Evolutionary conservation across 2,329 filamentous ascomycete species (phyloP), one percentile per base, ranked within the genome.

Genomic region (Myriosclerotinia scirpicola): DNA sequence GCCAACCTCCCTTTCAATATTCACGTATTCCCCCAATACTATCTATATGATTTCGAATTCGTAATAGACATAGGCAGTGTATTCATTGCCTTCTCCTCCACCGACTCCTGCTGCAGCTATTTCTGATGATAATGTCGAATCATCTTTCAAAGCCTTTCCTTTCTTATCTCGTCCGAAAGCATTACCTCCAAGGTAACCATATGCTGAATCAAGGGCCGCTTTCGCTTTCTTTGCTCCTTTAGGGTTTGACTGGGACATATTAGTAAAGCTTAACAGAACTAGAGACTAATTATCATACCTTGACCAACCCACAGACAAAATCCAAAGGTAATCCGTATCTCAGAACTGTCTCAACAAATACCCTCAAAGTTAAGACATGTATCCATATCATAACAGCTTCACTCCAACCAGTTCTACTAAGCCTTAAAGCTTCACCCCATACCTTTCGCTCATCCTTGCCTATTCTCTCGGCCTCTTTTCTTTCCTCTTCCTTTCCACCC

Each of bases 331-430:
- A 79, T 38, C 95, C 95, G 76, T 99, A 99, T 71, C 95, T 87
- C 76, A 99, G 82, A n/a, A 99, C 95, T 6, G 93, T 97, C 83
- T 99, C 95, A 26, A 99, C 95, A 79, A 98, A 99, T 26, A 98
- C 93, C 64, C 95, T 84, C 74, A 99, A 80, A 8, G 93, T 91
- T 75, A 98, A 83, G 38, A 97, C 90, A 76, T 99, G 95, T 60
- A 96, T 85, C 92, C 93, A 97, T 64, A 94, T 90, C 92, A 97
- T 97, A 71, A 97, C 92, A 69, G 90, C 90, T 80, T 99, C 95
- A 76, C 92, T 94, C 87, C 95, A 99, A 20, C 92, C 93, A n/a
- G 92, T 96, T 69, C 93, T 84, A 17, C 90, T 92, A 73, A 97
- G 84, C 71, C 93, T 86, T 75, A 99, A 79, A 3, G 93, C 93